phyloP scores from a whole-genome alignment of 169 alveolate species.

The Plasmodium cynomolgi region DNA sequence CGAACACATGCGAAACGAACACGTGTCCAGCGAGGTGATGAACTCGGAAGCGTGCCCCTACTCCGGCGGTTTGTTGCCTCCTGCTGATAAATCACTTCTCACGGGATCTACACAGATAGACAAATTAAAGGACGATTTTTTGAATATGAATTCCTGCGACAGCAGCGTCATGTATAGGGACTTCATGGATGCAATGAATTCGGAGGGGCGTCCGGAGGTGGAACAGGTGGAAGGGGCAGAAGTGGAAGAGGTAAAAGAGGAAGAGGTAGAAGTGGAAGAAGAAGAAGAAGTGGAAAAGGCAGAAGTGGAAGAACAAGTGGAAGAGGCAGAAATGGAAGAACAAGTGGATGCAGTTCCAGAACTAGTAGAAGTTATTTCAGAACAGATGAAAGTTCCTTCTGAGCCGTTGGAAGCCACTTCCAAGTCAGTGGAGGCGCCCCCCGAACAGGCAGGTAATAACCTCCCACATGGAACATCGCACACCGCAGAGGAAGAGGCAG shows the following conservation, averaged over 20 bases:
- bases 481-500: neutral
- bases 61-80: neutral
- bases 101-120: neutral
- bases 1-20: neutral
- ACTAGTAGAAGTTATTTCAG: neutral
- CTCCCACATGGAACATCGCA: neutral
- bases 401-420: neutral
- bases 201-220: neutral
- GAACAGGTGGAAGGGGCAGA: neutral
- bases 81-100: neutral
- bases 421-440: neutral
- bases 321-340: neutral
- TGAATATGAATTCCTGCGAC: neutral
- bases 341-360: neutral
- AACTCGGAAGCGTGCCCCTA: neutral
- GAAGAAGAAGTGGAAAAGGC: neutral
- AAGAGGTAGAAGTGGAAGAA: neutral
- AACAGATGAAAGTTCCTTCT: neutral
- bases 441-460: neutral
- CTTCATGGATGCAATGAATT: neutral
- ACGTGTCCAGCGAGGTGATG: neutral
- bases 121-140: neutral
- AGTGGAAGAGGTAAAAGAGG: neutral
- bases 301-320: neutral
- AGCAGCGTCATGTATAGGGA: constrained; percentile 6